phyloP scores from a whole-genome alignment of 768 basidiomycete genomes.

The Tricholoma bakamatsutake region DNA sequence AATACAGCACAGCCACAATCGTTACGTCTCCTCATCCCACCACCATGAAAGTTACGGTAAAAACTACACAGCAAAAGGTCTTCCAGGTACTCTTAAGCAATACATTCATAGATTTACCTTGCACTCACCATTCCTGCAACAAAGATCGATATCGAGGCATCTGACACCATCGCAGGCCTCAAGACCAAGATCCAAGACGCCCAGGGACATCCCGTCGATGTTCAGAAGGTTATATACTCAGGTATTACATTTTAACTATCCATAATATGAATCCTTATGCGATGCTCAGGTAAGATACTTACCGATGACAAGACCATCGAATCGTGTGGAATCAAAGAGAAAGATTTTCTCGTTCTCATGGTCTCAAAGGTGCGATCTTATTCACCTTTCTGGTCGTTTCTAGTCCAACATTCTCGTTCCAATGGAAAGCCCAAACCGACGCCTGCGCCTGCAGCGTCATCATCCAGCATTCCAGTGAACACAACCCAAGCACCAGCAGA shows the following conservation, averaged over 20 bases:
- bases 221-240: constrained; percentile 93
- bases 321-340: constrained; percentile 92
- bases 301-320: constrained; percentile 83
- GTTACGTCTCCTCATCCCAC: constrained; percentile 25
- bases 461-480: constrained; percentile 27
- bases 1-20: constrained; percentile 15
- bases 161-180: constrained; percentile 69
- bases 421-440: constrained; percentile 18
- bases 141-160: constrained; percentile 72
- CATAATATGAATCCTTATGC: not conserved
- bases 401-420: constrained; percentile 8
- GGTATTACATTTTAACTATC: constrained; percentile 41
- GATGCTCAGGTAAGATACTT: constrained; percentile 76
- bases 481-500: constrained; percentile 19
- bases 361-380: constrained; percentile 75
- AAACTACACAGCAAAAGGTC: constrained; percentile 91
- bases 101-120: not conserved
- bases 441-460: constrained; percentile 26
- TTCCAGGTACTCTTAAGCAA: constrained; percentile 53
- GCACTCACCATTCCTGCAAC: not conserved
- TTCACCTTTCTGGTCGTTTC: constrained; percentile 9
- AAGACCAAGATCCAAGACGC: constrained; percentile 78
- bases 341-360: constrained; percentile 99
- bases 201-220: constrained; percentile 67
- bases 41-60: constrained; percentile 89